Evolutionary conservation across 129 eudicot species (phyloP), one percentile per base, ranked within the genome.

Genomic region (Cynara cardunculus): DNA sequence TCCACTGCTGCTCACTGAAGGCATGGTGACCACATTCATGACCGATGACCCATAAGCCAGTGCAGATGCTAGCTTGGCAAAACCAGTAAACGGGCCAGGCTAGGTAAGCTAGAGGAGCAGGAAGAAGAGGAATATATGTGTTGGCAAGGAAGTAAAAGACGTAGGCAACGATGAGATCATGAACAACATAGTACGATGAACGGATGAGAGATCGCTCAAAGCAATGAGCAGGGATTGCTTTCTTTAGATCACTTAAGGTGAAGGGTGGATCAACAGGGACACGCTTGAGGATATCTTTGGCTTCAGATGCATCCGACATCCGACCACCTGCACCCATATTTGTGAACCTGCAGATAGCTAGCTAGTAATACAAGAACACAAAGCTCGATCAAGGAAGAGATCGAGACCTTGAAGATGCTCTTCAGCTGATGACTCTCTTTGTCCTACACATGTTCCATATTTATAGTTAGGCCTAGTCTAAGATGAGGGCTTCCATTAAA

Each of bases 321-420:
- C 83, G 75, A 7, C 88, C 88, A 27, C 88, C 88, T 12, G 85
- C 88, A 61, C 88, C 85, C 88, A 85, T 85, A 28, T 79, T 76
- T 71, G 80, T 39, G 14, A 28, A 74, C 74, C 77, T 8, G 9
- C 46, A 8, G 1, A 75, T 9, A 74, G n/a, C 25, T 16, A 16
- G 22, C 18, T 5, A 49, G 62, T 49, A 49, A 49, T 18, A n/a
- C 61, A 46, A 46, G 61, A 14, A 14, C 61, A 14, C 61, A 46
- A 46, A 46, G 61, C 19, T 4, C n/a, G 61, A 13, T 46, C 19
- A 46, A 46, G 6, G 19, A 46, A 46, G 19, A 46, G 61, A 6
- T 35, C 9, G 41, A 44, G 56, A 46, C 61, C 61, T 46, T 46
- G 0, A 46, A 46, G 61, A 46, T 46, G 14, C 6, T 46, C 19